Percentiles rank a stretch among this genome's conserved stretches.
Conservation (phyloP, 2,329 filamentous ascomycete species). For the Colletotrichum chrysophilum region DNA sequence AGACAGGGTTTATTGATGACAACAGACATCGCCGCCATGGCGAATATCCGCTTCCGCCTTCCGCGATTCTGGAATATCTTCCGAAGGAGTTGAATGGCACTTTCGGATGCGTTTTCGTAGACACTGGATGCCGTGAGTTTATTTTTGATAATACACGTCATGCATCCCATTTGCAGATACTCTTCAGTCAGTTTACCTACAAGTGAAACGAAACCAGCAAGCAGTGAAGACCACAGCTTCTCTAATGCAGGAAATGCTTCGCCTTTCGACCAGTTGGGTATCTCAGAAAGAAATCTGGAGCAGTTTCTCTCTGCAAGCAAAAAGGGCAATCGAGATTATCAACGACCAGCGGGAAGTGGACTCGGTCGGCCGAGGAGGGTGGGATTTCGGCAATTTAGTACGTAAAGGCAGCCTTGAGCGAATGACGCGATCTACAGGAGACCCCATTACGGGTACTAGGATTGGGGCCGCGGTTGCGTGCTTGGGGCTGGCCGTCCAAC, state of each 20-base stretch:
- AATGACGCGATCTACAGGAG: background rate
- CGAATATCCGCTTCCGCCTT: background rate
- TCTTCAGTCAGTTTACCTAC: background rate
- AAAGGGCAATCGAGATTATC: background rate
- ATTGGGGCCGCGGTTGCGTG: background rate
- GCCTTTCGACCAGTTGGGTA: background rate
- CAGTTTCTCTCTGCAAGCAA: background rate
- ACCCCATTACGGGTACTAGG: background rate
- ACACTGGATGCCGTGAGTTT: background rate
- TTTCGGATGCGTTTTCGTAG: background rate
- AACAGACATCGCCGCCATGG: conserved; percentile 1
- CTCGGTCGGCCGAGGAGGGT: background rate
- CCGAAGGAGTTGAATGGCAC: background rate
- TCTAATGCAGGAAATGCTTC: accelerated
- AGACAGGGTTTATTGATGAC: conserved; percentile 8
- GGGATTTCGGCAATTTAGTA: background rate
- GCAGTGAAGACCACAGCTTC: accelerated
- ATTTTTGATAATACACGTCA: background rate
- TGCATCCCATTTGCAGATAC: background rate
- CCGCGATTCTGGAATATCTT: background rate
- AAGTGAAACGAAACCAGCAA: too few species aligned
- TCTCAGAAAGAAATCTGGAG: accelerated
- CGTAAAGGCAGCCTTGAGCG: background rate
- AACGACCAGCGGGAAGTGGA: background rate
- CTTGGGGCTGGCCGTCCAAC: background rate